Conservation (phyloP, 179 eudicot genomes). For the Nepenthes alata region DNA sequence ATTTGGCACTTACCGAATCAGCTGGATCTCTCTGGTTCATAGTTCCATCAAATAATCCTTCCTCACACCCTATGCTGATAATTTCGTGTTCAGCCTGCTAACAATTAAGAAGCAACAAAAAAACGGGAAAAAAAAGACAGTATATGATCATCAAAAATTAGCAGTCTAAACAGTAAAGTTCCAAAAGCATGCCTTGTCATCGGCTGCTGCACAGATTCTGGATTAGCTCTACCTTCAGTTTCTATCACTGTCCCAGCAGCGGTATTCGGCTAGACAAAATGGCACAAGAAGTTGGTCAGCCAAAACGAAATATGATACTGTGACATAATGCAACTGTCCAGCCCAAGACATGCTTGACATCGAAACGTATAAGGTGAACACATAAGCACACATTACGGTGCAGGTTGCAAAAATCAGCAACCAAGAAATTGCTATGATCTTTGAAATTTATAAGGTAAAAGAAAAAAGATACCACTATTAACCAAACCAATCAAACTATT, state of each 20-base stretch:
- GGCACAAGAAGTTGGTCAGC: neutral
- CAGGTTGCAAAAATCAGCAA: no score
- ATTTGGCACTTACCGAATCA: no score
- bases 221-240: constrained; percentile 42
- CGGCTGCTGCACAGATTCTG: constrained; percentile 38
- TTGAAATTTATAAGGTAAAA: no score
- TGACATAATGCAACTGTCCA: no score
- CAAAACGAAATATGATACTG: no score
- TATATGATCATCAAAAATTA: constrained; percentile 18
- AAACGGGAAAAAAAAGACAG: constrained; percentile 20
- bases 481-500: no score
- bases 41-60: neutral
- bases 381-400: no score
- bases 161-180: constrained; percentile 11
- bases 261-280: constrained; percentile 24
- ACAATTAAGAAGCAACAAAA: constrained; percentile 11
- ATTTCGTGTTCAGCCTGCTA: constrained; percentile 38
- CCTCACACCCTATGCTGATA: neutral
- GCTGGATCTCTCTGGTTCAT: no score
- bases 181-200: constrained; percentile 54
- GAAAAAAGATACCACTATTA: no score
- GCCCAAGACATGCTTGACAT: no score
- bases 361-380: no score
- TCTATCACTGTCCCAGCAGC: constrained; percentile 37
- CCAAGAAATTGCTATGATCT: no score